phyloP scores from a whole-genome alignment of 371 early-diverging fungal species.

The Saksenaea vasiformis region DNA sequence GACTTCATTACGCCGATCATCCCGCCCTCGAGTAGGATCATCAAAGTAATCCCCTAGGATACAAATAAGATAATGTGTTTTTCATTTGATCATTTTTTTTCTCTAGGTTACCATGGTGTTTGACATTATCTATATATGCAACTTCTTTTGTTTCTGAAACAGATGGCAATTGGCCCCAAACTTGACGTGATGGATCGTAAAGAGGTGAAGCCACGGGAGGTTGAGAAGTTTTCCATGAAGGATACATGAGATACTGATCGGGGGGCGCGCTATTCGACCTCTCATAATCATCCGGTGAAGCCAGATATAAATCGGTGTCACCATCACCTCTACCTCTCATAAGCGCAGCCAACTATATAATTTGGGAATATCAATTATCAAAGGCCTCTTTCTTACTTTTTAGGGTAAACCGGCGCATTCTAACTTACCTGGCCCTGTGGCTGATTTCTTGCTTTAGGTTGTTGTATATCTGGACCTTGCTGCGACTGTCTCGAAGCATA shows the following conservation, averaged over 20 bases:
- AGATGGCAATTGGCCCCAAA: conserved; percentile 1
- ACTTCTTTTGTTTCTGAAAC: not conserved
- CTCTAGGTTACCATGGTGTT: not conserved
- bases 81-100: not conserved
- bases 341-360: conserved; percentile 22
- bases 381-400: not conserved
- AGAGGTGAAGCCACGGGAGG: conserved; percentile 5
- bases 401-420: not conserved
- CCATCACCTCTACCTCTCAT: conserved; percentile 21
- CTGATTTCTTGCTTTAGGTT: conserved; percentile 29
- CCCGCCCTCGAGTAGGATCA: not conserved
- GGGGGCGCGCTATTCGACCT: conserved; percentile 23
- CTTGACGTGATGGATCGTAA: conserved; percentile 9
- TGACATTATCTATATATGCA: not conserved
- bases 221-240: conserved; percentile 2
- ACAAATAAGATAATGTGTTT: not conserved
- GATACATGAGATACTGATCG: conserved; percentile 15
- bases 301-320: conserved; percentile 17
- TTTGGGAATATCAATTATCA: not conserved
- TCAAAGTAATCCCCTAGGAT: conserved; percentile 3
- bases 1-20: conserved; percentile 1
- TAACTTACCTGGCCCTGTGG: conserved; percentile 29
- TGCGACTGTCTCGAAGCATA: conserved; percentile 9
- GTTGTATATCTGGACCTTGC: conserved; percentile 24
- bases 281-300: conserved; percentile 14